These are phyloP conservation scores for Aspergillus jensenii DNA, from an alignment of 2,329 filamentous ascomycete genomes.

Conservation along the genomic window DNA sequence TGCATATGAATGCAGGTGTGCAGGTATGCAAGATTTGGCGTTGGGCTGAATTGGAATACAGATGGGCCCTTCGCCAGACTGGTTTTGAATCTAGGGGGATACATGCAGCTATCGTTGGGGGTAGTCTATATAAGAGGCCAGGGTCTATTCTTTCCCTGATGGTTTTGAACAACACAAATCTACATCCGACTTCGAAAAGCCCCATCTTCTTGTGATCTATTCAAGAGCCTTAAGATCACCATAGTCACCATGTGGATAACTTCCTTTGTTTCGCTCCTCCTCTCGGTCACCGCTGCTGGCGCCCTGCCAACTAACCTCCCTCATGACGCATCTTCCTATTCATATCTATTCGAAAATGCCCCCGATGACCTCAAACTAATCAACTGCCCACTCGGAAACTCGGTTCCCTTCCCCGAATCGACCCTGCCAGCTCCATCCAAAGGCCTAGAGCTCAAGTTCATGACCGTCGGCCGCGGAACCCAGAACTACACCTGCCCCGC, in stretches of 20 bases:
- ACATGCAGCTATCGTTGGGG: neutral
- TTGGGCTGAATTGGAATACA: neutral
- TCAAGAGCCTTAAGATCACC: neutral
- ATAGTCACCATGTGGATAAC: neutral
- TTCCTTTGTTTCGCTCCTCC: neutral
- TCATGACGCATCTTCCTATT: neutral
- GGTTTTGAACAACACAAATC: neutral
- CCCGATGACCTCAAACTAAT: constrained; percentile 2
- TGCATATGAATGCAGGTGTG: constrained; percentile 1
- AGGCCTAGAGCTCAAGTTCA: constrained; percentile 39
- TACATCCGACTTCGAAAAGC: neutral
- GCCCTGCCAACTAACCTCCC: neutral
- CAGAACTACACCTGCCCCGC: constrained; percentile 52
- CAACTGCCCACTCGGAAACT: constrained; percentile 22
- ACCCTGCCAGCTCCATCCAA: constrained; percentile 30
- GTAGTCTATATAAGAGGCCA: neutral
- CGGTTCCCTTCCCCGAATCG: constrained; percentile 17
- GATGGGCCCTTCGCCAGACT: neutral
- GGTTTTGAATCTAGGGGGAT: neutral
- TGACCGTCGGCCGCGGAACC: constrained; percentile 49
- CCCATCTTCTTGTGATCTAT: neutral
- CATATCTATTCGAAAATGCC: neutral
- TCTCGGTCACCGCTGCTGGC: neutral
- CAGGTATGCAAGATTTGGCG: neutral
- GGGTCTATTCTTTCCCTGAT: neutral